Conservation (phyloP, 331 rosid species). For the Acacia concinna region DNA sequence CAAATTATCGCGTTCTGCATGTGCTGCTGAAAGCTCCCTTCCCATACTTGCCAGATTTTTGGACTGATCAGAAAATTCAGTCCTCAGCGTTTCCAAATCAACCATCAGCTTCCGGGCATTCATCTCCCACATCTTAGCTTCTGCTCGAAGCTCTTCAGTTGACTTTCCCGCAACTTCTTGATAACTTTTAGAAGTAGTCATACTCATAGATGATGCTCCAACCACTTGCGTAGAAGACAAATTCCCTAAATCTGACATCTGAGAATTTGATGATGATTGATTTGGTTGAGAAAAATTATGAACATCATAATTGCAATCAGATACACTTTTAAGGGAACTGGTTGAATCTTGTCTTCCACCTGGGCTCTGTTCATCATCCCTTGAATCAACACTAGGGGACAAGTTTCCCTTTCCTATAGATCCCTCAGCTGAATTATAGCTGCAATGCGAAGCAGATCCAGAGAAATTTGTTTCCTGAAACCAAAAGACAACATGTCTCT, state of each 20-base stretch:
- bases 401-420: slow-evolving; percentile 39
- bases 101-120: slow-evolving; percentile 81
- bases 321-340: slow-evolving; percentile 48
- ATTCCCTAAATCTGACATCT: slow-evolving; percentile 35
- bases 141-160: slow-evolving; percentile 72
- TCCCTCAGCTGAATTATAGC: slow-evolving; percentile 47
- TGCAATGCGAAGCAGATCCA: slow-evolving; percentile 44
- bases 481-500: slow-evolving; percentile 25
- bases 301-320: slow-evolving; percentile 29
- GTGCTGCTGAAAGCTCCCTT: slow-evolving; percentile 59
- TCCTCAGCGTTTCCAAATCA: slow-evolving; percentile 69
- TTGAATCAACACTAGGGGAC: slow-evolving; percentile 31
- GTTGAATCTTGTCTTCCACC: slow-evolving; percentile 38
- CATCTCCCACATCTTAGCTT: slow-evolving; percentile 97
- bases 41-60: slow-evolving; percentile 50
- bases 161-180: slow-evolving; percentile 57
- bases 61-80: slow-evolving; percentile 65
- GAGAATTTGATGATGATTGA: slow-evolving; percentile 48
- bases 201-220: slow-evolving; percentile 31
- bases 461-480: slow-evolving; percentile 65
- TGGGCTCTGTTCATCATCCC: slow-evolving; percentile 31
- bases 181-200: slow-evolving; percentile 38
- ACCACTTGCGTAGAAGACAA: slow-evolving; percentile 23
- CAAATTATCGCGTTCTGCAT: slow-evolving; percentile 65
- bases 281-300: slow-evolving; percentile 28